Evolutionary conservation across 208 protist genomes (phyloP).

Genomic region (Wallacemonas rigidus): DNA sequence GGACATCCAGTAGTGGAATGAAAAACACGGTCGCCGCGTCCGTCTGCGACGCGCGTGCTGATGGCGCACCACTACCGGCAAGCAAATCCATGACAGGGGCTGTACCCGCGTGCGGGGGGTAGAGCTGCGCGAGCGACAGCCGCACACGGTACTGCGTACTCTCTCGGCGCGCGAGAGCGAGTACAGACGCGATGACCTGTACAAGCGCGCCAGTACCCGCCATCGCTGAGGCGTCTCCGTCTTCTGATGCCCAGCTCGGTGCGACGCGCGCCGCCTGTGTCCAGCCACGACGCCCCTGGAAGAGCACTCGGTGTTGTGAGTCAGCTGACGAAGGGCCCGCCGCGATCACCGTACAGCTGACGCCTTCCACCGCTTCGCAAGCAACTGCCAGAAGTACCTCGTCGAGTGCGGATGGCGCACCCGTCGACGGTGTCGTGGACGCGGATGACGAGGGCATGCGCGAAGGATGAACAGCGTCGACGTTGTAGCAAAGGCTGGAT

Average conservation of each 20-base stretch:
- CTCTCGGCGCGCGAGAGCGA: background rate
- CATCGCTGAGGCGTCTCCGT: background rate
- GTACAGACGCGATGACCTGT: background rate
- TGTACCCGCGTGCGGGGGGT: background rate
- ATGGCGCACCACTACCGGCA: background rate
- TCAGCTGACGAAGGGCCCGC: background rate
- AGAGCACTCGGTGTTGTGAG: background rate
- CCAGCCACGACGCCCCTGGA: background rate
- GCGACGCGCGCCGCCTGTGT: too few relatives aligned
- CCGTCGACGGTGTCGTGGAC: background rate
- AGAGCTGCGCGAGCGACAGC: slow-evolving; percentile 4
- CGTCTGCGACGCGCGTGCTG: background rate
- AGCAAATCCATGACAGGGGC: background rate
- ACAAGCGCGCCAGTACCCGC: background rate
- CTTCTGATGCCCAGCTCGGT: too few relatives aligned
- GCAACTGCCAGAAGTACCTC: background rate
- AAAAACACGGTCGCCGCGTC: background rate
- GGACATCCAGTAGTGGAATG: background rate
- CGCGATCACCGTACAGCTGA: background rate
- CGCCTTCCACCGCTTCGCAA: background rate
- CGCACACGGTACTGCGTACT: slow-evolving; percentile 6
- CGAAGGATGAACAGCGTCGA: slow-evolving; percentile 13
- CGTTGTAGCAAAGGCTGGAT: slow-evolving; percentile 1
- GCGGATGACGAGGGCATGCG: background rate
- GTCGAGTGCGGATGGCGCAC: background rate